phyloP scores from a whole-genome alignment of 306 rosid genomes.

The Cicer bijugum region DNA sequence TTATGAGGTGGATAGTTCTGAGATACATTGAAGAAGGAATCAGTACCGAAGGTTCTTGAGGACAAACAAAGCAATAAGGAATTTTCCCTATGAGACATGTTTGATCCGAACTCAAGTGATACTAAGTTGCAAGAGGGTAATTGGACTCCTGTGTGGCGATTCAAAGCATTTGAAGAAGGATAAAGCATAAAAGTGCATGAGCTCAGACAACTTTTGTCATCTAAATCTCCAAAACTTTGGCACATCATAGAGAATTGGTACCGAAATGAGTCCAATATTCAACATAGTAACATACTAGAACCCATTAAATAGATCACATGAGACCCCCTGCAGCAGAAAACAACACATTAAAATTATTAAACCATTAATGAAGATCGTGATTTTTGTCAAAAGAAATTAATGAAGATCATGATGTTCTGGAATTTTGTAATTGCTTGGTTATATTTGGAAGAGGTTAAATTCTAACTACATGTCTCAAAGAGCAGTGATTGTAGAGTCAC shows the following conservation, averaged over 20 bases:
- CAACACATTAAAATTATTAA: background rate
- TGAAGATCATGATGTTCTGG: background rate
- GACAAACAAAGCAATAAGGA: slow-evolving; percentile 57
- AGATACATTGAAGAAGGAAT: background rate
- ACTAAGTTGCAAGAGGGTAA: slow-evolving; percentile 51
- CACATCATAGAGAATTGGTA: slow-evolving; percentile 48
- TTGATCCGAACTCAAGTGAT: slow-evolving; percentile 76
- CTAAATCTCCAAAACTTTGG: no score
- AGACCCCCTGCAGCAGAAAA: slow-evolving; percentile 71
- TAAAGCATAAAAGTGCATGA: no score
- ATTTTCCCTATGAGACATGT: slow-evolving; percentile 67
- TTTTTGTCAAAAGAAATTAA: no score
- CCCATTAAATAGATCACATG: slow-evolving; percentile 82
- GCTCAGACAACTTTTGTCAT: no score
- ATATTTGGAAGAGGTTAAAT: background rate
- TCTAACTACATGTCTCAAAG: slow-evolving; percentile 13
- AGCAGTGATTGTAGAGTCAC: background rate
- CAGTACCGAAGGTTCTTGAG: slow-evolving; percentile 65
- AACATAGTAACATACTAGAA: slow-evolving; percentile 74
- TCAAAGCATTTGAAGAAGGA: no score
- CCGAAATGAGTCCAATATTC: slow-evolving; percentile 68
- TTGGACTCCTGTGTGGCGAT: no score
- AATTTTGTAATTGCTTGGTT: background rate
- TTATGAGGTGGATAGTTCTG: background rate
- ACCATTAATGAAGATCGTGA: background rate